Percentiles rank a stretch among this genome's conserved stretches.
Evolutionary conservation across 257 asterid species (phyloP).

Genomic region (Nemophila menziesii): DNA sequence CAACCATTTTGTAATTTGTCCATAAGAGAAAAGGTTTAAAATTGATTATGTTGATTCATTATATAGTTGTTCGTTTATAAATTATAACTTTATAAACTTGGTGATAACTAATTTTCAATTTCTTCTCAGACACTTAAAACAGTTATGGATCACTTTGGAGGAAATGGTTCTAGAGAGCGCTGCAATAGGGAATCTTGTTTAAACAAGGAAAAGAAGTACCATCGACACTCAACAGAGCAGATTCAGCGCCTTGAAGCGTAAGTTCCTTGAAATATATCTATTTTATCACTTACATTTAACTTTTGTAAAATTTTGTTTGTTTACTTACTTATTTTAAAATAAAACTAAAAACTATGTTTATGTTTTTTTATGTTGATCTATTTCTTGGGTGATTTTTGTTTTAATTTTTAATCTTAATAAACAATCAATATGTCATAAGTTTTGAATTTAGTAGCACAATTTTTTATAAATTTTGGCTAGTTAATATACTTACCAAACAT

Average conservation of each 20-base stretch:
- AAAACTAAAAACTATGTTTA: too few relatives aligned
- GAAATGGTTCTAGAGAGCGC: constrained; percentile 37
- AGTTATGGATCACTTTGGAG: constrained; percentile 26
- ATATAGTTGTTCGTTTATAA: neutral
- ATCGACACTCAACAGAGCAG: constrained; percentile 51
- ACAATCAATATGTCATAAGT: neutral
- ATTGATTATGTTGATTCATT: neutral
- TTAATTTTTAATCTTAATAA: neutral
- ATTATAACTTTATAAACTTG: too few relatives aligned
- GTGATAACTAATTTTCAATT: neutral
- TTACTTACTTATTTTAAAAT: too few relatives aligned
- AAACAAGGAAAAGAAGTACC: constrained; percentile 28
- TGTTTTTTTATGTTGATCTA: neutral
- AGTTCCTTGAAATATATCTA: too few relatives aligned
- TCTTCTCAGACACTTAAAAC: neutral
- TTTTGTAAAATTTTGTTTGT: too few relatives aligned
- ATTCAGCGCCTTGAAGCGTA: constrained; percentile 65
- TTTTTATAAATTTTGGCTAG: too few relatives aligned
- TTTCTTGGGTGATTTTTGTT: neutral
- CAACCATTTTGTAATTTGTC: too few relatives aligned
- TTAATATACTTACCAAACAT: too few relatives aligned
- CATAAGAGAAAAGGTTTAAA: neutral
- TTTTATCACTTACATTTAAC: too few relatives aligned
- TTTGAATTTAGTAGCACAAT: too few relatives aligned
- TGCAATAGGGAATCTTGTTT: constrained; percentile 18